Evolutionary conservation across 768 basidiomycete species (phyloP).

Genomic region (Amanita fuliginea): DNA sequence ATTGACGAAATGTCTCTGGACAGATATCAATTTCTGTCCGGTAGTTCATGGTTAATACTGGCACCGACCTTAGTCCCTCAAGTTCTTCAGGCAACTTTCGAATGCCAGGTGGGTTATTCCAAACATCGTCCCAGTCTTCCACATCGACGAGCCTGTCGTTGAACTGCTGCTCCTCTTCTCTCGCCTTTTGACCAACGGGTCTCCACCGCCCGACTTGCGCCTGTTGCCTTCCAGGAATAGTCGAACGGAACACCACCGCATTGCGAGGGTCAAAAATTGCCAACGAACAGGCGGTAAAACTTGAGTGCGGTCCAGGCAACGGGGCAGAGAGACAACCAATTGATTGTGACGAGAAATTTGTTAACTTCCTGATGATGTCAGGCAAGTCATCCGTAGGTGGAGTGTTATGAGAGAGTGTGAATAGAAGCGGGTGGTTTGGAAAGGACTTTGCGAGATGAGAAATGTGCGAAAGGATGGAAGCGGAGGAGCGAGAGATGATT

Average conservation of each 20-base stretch:
- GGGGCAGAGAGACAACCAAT: constrained; percentile 58
- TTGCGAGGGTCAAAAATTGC: constrained; percentile 35
- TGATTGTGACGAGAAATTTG: constrained; percentile 26
- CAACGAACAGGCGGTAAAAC: constrained; percentile 40
- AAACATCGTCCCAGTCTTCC: constrained; percentile 37
- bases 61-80: constrained; percentile 23
- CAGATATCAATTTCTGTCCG: constrained; percentile 9
- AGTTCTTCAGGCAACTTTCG: constrained; percentile 27
- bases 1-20: constrained; percentile 24
- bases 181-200: constrained; percentile 31
- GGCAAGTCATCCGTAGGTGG: constrained; percentile 24
- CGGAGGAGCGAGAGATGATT: constrained; percentile 25
- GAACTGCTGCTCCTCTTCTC: background rate
- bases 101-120: constrained; percentile 23
- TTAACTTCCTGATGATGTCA: constrained; percentile 26
- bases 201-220: constrained; percentile 69
- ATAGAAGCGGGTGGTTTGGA: constrained; percentile 32
- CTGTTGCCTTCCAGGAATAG: constrained; percentile 44
- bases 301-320: constrained; percentile 17
- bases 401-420: constrained; percentile 36
- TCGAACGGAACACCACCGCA: constrained; percentile 48
- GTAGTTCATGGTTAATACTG: background rate
- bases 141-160: constrained; percentile 6
- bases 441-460: constrained; percentile 18
- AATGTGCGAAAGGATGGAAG: constrained; percentile 24